A percentile compares a stretch with the other conserved stretches of the same genome.
phyloP scores from a whole-genome alignment of 2,329 filamentous ascomycete species.

The Alternaria infectoria region DNA sequence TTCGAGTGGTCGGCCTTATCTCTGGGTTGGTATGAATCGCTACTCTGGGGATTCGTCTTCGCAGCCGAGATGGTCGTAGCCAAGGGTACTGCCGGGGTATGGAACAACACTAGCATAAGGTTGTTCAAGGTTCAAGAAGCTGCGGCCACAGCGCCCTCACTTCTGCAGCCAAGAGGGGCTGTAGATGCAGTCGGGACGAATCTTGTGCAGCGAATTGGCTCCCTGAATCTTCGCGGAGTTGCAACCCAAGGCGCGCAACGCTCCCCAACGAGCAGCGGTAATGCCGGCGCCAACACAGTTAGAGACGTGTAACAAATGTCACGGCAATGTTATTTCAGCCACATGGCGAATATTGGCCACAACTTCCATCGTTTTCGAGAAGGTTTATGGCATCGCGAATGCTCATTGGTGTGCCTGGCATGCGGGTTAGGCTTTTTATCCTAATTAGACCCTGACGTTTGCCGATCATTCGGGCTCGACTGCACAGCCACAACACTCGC shows the following conservation, averaged over 20 bases:
- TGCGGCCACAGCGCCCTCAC: conserved; percentile 76
- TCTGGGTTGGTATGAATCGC: conserved; percentile 92
- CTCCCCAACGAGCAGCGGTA: conserved; percentile 22
- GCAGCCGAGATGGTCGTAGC: conserved; percentile 86
- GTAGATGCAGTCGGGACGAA: conserved; percentile 93
- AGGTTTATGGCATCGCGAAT: not conserved
- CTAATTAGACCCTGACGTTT: conserved; percentile 18
- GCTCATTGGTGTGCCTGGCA: conserved; percentile 39
- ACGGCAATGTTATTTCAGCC: conserved; percentile 3
- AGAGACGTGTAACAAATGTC: conserved; percentile 42
- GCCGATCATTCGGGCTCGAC: conserved; percentile 23
- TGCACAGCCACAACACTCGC: conserved; percentile 20
- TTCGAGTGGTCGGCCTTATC: conserved; percentile 94
- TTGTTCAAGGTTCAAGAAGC: conserved; percentile 91
- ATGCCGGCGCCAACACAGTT: conserved; percentile 33
- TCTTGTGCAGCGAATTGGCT: conserved; percentile 84
- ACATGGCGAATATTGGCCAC: conserved; percentile 13
- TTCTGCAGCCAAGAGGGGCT: conserved; percentile 85
- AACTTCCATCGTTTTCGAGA: conserved; percentile 13
- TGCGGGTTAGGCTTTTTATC: conserved; percentile 14
- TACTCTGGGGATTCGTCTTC: conserved; percentile 94
- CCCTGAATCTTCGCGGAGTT: conserved; percentile 70
- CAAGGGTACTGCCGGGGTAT: conserved; percentile 87
- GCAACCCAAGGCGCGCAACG: conserved; percentile 29
- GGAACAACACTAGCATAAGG: conserved; percentile 88